Conservation (phyloP, 1,284 basidiomycete species). For the Cerrena zonata region DNA sequence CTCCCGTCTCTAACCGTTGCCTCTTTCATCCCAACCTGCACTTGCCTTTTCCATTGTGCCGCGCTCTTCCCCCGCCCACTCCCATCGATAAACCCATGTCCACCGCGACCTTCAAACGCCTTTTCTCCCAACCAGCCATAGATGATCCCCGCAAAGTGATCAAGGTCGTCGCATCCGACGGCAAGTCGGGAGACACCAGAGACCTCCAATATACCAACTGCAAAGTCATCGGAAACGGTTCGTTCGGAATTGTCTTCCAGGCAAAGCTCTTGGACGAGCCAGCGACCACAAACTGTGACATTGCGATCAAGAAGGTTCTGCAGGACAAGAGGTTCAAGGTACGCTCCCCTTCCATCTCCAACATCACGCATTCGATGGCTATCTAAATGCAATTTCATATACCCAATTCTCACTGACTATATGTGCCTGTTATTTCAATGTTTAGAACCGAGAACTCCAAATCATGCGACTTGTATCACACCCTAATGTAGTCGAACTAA, state of each 20-base stretch:
- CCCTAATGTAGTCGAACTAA: conserved; percentile 96
- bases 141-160: conserved; percentile 95
- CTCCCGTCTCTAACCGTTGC: neutral
- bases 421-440: neutral
- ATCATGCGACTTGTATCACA: conserved; percentile 98
- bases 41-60: conserved; percentile 16
- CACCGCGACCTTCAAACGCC: conserved; percentile 10
- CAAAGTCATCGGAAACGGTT: conserved; percentile 98
- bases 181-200: conserved; percentile 84
- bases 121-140: conserved; percentile 45
- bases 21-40: neutral
- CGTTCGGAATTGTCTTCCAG: conserved; percentile 97
- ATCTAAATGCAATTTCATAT: neutral
- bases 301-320: conserved; percentile 99
- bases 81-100: conserved; percentile 12
- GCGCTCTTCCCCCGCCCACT: conserved; percentile 15
- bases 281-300: conserved; percentile 67
- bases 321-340: conserved; percentile 99
- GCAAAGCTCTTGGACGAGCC: conserved; percentile 64
- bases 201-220: conserved; percentile 94
- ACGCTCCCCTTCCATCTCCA: conserved; percentile 23
- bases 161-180: conserved; percentile 91
- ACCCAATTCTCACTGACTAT: neutral
- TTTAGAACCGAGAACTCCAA: conserved; percentile 95
- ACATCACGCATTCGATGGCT: neutral